These are phyloP conservation scores for Carex cristatella DNA, from an alignment of 176 grass and related monocot genomes.

Conservation along the genomic window DNA sequence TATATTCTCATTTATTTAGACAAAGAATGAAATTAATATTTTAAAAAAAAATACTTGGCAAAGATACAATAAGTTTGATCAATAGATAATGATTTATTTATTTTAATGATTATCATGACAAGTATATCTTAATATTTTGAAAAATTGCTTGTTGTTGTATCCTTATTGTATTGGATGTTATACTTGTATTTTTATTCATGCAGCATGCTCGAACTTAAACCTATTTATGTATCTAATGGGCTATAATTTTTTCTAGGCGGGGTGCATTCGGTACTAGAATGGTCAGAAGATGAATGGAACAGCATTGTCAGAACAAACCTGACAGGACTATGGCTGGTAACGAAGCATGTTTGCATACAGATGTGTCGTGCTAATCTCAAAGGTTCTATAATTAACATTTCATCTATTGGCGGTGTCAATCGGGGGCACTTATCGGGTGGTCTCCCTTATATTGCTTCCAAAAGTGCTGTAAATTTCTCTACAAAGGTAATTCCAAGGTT, in stretches of 20 bases:
- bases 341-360: constrained; percentile 66
- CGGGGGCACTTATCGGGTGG: constrained; percentile 55
- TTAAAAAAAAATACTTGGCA: neutral
- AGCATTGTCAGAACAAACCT: constrained; percentile 75
- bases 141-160: neutral
- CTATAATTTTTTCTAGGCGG: constrained; percentile 28
- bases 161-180: neutral
- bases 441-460: constrained; percentile 55
- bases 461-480: constrained; percentile 52
- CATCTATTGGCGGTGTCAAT: constrained; percentile 54
- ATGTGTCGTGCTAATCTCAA: constrained; percentile 61
- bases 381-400: constrained; percentile 76
- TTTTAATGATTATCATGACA: too few species aligned
- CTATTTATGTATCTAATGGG: neutral
- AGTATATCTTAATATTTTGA: neutral
- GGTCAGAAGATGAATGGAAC: constrained; percentile 67
- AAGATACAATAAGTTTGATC: neutral
- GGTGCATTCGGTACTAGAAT: constrained; percentile 66
- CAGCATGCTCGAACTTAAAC: neutral
- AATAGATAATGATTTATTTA: neutral
- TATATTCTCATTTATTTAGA: neutral
- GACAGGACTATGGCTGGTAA: constrained; percentile 65
- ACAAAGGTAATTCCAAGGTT: constrained; percentile 45
- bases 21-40: neutral
- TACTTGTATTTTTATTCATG: neutral